Conservation (phyloP, 805 yeast genomes). For the Zygosaccharomyces bisporus region DNA sequence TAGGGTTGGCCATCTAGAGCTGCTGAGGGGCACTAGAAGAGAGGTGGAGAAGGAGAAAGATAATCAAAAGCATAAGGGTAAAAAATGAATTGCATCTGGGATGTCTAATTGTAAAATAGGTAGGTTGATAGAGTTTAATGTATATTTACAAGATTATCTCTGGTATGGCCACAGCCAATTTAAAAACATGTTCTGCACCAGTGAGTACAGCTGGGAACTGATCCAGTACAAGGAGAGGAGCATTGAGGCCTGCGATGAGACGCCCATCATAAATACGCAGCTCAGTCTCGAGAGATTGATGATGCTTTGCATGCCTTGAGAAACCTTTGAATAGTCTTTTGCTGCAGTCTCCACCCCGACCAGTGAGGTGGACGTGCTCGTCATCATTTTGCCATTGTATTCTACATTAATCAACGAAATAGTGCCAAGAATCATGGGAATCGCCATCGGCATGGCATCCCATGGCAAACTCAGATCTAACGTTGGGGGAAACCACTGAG, state of each 20-base stretch:
- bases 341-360: conserved; percentile 24
- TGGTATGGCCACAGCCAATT: conserved; percentile 58
- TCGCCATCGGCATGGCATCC: conserved; percentile 60
- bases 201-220: conserved; percentile 73
- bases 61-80: conserved; percentile 10
- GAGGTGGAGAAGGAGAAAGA: conserved; percentile 59
- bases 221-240: conserved; percentile 87
- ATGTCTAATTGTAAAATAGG: conserved; percentile 1
- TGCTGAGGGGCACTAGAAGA: conserved; percentile 86
- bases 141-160: conserved; percentile 7
- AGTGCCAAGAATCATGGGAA: conserved; percentile 72
- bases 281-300: conserved; percentile 71
- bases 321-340: conserved; percentile 21
- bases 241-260: conserved; percentile 81
- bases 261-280: conserved; percentile 74
- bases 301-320: conserved; percentile 42
- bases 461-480: conserved; percentile 59
- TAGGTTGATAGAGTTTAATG: conserved; percentile 1
- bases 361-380: conserved; percentile 26
- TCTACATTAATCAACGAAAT: conserved; percentile 75
- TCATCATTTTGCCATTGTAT: conserved; percentile 69
- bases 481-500: conserved; percentile 42
- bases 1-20: conserved; percentile 90
- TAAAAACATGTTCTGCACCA: conserved; percentile 67
- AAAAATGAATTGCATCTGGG: conserved; percentile 9